phyloP scores from a whole-genome alignment of 2,329 filamentous ascomycete genomes.

The Trichoderma asperellum region DNA sequence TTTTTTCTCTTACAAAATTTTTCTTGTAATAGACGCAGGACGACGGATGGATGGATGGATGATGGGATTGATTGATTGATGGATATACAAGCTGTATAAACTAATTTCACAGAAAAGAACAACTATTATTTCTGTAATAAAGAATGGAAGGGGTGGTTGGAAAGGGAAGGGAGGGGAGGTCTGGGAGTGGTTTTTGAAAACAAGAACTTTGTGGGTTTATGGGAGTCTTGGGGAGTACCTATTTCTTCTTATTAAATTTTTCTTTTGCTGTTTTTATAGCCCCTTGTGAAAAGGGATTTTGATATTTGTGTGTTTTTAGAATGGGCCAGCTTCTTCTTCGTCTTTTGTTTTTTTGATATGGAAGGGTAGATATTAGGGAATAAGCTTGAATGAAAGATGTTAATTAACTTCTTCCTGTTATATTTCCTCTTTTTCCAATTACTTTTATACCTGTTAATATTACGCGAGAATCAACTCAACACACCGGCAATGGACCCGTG shows the following conservation, averaged over 20 bases:
- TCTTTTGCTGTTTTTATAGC: background rate
- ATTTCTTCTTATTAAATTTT: background rate
- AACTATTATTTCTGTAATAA: background rate
- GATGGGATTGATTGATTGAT: slow-evolving; percentile 4
- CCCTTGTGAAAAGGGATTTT: background rate
- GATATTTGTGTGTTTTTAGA: background rate
- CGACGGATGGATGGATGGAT: background rate
- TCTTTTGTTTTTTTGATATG: background rate
- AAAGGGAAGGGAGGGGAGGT: background rate
- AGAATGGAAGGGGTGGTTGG: background rate
- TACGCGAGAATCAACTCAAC: too few species aligned
- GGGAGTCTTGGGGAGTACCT: slow-evolving; percentile 10
- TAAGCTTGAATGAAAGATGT: slow-evolving; percentile 8
- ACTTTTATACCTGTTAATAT: too few species aligned
- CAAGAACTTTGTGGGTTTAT: background rate
- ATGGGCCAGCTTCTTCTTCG: background rate
- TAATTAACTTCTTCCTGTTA: background rate
- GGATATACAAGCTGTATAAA: slow-evolving; percentile 16
- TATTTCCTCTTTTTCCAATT: background rate
- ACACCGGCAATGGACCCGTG: too few species aligned
- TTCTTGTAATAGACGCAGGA: slow-evolving; percentile 12
- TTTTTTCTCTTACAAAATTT: background rate
- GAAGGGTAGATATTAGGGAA: background rate
- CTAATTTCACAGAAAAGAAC: slow-evolving; percentile 4
- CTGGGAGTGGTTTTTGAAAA: slow-evolving; percentile 6